Base-by-base conservation (phyloP, 371 early-diverging fungal species). In the Choanephora cucurbitarum region DNA sequence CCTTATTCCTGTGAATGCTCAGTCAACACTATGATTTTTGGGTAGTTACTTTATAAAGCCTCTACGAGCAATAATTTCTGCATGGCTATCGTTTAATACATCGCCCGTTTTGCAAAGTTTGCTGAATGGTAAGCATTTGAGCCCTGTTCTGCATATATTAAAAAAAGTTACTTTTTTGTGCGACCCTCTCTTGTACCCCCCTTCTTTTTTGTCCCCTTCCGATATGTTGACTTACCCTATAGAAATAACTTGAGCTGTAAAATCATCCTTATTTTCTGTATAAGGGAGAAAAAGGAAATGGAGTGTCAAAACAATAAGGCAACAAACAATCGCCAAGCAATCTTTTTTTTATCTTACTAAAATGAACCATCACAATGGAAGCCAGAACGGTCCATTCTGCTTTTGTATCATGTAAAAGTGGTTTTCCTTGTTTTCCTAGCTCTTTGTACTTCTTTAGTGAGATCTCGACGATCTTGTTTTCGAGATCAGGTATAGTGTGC, bases 321-420 rank as follows among this genome's bases (percentile, higher is more conserved):
- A 66, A 53, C 34, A 32, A 39, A 37, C 9, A 47, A 15, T 42
- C 49, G 48, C 37, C 31, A 51, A 43, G 37, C 58, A 14, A 24
- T 28, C 15, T 15, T 24, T 48, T 42, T 17, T 34, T 32, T 19
- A 14, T 40, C 23, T 52, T 60, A 64, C 68, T 42, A 24, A 45
- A 39, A 44, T 65, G 60, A 43, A 70, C 66, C 55, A 64, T 42
- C 8, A 90, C 85, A 49, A 94, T 85, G 2, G 89, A 92, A 0
- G 92, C 91, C 14, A 94, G 76, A 1, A 93, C 88, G 0, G 94
- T 92, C 94, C 93, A 94, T 58, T 92, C 93, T 15, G 77, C 79
- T 55, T 84, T 81, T 40, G 55, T 58, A 28, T 42, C 65, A 47
- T 65, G 81, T 23, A 63, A 11, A 24, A 65, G 34, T 3, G 93